A percentile compares a stretch with the other conserved stretches of the same genome.
Evolutionary conservation across 495 filamentous ascomycete species (phyloP).

Genomic region (Aspergillus steynii): DNA sequence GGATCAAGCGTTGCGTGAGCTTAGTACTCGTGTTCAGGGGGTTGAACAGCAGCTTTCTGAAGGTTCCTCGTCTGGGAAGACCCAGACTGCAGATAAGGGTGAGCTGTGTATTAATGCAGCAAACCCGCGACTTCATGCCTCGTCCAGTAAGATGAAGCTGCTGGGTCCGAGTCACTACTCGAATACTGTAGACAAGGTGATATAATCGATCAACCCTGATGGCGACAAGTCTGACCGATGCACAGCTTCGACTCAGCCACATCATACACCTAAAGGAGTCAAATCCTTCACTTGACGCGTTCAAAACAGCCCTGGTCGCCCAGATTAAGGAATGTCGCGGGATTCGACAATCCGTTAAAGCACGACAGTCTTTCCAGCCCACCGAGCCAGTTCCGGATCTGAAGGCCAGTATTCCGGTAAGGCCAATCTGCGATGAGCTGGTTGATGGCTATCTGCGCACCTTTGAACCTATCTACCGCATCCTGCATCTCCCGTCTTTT

Average conservation of each 20-base stretch:
- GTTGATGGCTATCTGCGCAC: constrained; percentile 45
- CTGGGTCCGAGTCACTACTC: constrained; percentile 43
- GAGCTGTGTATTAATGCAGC: constrained; percentile 10
- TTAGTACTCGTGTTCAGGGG: constrained; percentile 4
- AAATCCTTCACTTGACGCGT: constrained; percentile 11
- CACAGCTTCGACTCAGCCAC: constrained; percentile 14
- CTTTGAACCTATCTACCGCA: constrained; percentile 47
- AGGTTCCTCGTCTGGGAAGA: not conserved
- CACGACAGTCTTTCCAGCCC: constrained; percentile 14
- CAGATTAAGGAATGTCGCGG: constrained; percentile 21
- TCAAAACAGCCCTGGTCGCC: constrained; percentile 17
- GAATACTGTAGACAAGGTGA: constrained; percentile 41
- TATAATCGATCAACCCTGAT: not conserved
- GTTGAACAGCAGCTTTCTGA: constrained; percentile 16
- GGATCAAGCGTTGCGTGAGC: constrained; percentile 14
- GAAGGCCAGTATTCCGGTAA: constrained; percentile 20
- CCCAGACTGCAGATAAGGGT: not conserved
- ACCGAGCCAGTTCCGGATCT: constrained; percentile 23
- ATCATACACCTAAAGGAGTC: constrained; percentile 15
- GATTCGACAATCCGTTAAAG: constrained; percentile 22
- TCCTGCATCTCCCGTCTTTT: constrained; percentile 51
- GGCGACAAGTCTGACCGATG: constrained; percentile 2
- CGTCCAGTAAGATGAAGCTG: constrained; percentile 38
- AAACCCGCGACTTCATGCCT: constrained; percentile 15
- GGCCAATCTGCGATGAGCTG: constrained; percentile 37